Percentiles rank a stretch among this genome's conserved stretches.
phyloP scores from a whole-genome alignment of 139 green algal species.

The Auxenochlorella pyrenoidosa region DNA sequence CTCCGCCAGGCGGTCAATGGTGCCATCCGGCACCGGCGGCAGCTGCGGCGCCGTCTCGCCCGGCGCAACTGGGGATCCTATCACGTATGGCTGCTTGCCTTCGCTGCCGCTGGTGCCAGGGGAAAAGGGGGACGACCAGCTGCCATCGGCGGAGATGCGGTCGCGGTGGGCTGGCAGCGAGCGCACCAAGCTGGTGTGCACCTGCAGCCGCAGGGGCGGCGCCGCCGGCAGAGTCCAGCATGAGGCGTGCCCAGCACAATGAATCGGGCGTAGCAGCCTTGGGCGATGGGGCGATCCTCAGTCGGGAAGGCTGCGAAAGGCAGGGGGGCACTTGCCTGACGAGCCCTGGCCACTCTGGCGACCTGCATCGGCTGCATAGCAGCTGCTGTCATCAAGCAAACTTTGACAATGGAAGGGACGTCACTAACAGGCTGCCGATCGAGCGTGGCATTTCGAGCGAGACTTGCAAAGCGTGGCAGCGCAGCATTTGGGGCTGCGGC shows the following conservation, averaged over 20 bases:
- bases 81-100: slow-evolving; percentile 20
- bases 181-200: not conserved
- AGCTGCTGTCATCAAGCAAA: too few relatives aligned
- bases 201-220: not conserved
- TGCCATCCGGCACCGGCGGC: slow-evolving; percentile 40
- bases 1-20: slow-evolving; percentile 63
- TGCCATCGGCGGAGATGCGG: slow-evolving; percentile 14
- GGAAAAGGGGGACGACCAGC: not conserved
- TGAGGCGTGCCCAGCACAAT: not conserved
- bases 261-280: not conserved
- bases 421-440: too few relatives aligned
- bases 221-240: not conserved
- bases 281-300: not conserved
- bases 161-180: not conserved
- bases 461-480: too few relatives aligned
- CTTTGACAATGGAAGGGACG: too few relatives aligned
- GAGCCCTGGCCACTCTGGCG: not conserved
- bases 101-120: not conserved
- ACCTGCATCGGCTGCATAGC: too few relatives aligned
- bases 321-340: not conserved
- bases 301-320: too few relatives aligned
- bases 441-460: too few relatives aligned
- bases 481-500: too few relatives aligned
- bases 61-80: not conserved
- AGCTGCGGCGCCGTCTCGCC: slow-evolving; percentile 34